Evolutionary conservation across 2,329 filamentous ascomycete species (phyloP), one percentile per base, ranked within the genome.

Genomic region (Arthrinium phaeospermum): DNA sequence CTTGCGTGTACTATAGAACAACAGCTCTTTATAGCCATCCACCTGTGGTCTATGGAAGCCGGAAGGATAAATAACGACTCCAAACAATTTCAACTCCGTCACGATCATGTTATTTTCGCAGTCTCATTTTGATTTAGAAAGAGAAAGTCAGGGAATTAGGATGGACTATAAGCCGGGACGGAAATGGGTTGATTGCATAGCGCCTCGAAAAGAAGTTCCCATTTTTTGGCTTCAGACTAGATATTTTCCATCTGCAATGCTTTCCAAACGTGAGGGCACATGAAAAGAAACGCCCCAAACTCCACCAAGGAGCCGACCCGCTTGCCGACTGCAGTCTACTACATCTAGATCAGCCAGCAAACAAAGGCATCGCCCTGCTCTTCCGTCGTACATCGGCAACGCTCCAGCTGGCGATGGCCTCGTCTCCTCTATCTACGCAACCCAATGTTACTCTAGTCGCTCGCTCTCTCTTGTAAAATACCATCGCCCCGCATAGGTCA

Each of bases 221-320:
- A 64, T 64, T 64, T 41, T 41, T 41, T 64, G 57, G 57, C 34
- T 64, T 64, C 57, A 64, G 57, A 64, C 57, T 64, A 64, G 57
- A 64, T 64, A 64, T 64, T 64, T 34, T 64, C 57, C n/a, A 41
- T 64, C 57, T 64, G 57, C 22, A 64, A 41, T 64, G 57, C 57
- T 64, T 64, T 64, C 57, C 57, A 64, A 64, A 64, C 57, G 13
- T 64, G 57, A 64, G 34, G 53, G 57, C 57, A 64, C 57, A 14
- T 69, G 44, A 49, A 69, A 46, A 49, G 45, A 69, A 69, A 69
- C 67, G 67, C 67, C 67, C 45, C 67, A 69, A 49, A 69, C 67
- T 69, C 67, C 67, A 37, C 34, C 45, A 46, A 49, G 67, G 67
- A 37, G 67, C 67, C 67, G 13, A 47, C 45, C 67, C 44, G 45